Evolutionary conservation across 2,329 filamentous ascomycete genomes (phyloP).

Genomic region (Phoma sp.): DNA sequence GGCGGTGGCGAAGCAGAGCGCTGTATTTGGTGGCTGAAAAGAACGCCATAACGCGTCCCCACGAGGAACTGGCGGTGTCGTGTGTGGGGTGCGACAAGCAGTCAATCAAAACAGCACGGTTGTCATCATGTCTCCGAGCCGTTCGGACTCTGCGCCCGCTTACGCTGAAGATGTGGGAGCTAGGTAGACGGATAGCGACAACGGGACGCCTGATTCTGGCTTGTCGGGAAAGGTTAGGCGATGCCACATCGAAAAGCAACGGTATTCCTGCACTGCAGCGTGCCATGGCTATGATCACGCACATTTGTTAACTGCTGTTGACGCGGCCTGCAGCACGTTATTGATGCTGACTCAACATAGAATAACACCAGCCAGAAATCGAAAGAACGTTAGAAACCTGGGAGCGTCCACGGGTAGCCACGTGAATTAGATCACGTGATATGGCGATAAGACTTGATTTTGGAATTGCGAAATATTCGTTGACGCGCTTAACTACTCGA

Average conservation of each 20-base stretch:
- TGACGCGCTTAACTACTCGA: conserved; percentile 20
- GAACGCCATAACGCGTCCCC: neutral
- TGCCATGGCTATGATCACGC: neutral
- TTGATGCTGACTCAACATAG: neutral
- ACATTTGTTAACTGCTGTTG: too few species aligned
- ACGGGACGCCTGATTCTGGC: neutral
- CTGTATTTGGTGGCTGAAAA: conserved; percentile 2
- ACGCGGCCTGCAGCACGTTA: neutral
- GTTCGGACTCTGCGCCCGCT: neutral
- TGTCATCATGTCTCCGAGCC: neutral
- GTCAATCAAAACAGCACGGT: neutral
- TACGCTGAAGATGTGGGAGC: neutral
- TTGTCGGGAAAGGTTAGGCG: neutral
- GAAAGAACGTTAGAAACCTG: too few species aligned
- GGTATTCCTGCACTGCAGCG: neutral
- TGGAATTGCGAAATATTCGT: neutral
- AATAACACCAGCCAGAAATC: too few species aligned
- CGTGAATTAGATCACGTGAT: neutral
- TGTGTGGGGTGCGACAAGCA: neutral
- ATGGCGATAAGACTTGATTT: too few species aligned
- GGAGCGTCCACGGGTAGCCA: neutral
- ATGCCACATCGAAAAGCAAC: neutral
- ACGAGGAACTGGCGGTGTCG: neutral
- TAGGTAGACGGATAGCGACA: neutral
- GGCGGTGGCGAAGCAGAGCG: conserved; percentile 3